phyloP scores from a whole-genome alignment of 768 basidiomycete genomes.

The Xanthoconium purpureum region DNA sequence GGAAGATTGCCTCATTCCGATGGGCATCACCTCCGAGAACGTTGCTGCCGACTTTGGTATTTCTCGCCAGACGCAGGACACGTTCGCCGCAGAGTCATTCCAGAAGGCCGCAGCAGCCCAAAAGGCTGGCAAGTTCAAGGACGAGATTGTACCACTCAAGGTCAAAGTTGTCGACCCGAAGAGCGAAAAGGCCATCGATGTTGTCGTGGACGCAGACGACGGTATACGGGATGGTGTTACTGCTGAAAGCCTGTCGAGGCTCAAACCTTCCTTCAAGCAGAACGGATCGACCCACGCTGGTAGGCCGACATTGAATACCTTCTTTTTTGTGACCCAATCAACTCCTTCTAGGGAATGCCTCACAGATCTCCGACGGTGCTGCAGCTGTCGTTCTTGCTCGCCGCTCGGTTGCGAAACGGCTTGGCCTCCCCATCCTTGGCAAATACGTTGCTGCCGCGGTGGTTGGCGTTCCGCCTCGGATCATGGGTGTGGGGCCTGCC shows the following conservation, averaged over 20 bases:
- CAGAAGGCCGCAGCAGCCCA: conserved; percentile 79
- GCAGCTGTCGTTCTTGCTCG: conserved; percentile 84
- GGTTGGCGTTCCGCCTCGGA: conserved; percentile 79
- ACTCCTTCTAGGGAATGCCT: conserved; percentile 59
- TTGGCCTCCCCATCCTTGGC: conserved; percentile 83
- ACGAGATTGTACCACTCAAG: conserved; percentile 80
- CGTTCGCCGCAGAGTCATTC: conserved; percentile 81
- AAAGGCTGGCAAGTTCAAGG: conserved; percentile 76
- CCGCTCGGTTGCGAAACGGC: conserved; percentile 73
- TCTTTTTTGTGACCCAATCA: conserved; percentile 2
- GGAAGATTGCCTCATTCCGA: conserved; percentile 79
- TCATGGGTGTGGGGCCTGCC: conserved; percentile 92
- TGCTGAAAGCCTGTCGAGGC: conserved; percentile 67
- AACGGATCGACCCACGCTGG: conserved; percentile 76
- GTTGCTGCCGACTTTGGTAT: conserved; percentile 77
- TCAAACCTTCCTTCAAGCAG: conserved; percentile 83
- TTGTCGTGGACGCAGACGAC: conserved; percentile 78
- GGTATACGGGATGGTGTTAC: conserved; percentile 87
- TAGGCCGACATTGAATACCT: conserved; percentile 18
- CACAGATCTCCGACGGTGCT: conserved; percentile 90
- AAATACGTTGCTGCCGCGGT: conserved; percentile 72
- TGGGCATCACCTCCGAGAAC: conserved; percentile 96
- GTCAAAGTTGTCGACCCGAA: conserved; percentile 70
- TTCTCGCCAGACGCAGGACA: conserved; percentile 75
- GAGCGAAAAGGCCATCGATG: conserved; percentile 61